Evolutionary conservation across 805 yeast genomes (phyloP), one percentile per base, ranked within the genome.

Genomic region (Metschnikowia vanudenii): DNA sequence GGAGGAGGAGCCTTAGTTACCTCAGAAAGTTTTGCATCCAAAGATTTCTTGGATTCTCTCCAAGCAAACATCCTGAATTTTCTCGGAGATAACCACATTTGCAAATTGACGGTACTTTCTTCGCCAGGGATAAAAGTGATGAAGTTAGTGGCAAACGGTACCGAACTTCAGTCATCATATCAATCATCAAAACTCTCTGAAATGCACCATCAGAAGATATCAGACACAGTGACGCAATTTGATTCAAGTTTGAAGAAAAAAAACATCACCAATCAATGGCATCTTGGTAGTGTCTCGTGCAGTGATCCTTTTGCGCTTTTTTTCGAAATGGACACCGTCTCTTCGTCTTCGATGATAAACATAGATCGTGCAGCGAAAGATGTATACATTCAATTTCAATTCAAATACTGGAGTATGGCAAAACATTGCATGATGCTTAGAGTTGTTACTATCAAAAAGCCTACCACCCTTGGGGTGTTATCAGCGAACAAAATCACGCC

Each of bases 181-280:
- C 47, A 51, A 19, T 43, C 62, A 4, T 58, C 53, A n/a, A 57
- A 59, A 33, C 47, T 39, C 12, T 47, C 53, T 26, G 46, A 47
- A 9, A 31, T 53, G 11, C 67, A 65, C 47, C 53, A 63, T 32
- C 61, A 60, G 10, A 63, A 58, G 28, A 68, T 71, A 1, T 64
- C 73, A 4, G 76, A 71, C 49, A 55, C 58, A 7, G 37, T 67
- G 5, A 57, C 63, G 8, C 47, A 49, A 14, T 71, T 59, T 49
- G 75, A 70, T 44, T 59, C 69, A 1, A 52, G 67, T 5, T 55
- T 61, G 24, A 61, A 60, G 33, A 63, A 62, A 46, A 58, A 56
- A 37, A 59, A 67, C 5, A 65, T 69, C 46, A 73, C 78, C 6
- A 73, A 73, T 47, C 55, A 55, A 40, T 70, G 76, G 75, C 47